These are phyloP conservation scores for Metarhizium guizhouense DNA, from an alignment of 2,329 filamentous ascomycete genomes.

Conservation along the genomic window DNA sequence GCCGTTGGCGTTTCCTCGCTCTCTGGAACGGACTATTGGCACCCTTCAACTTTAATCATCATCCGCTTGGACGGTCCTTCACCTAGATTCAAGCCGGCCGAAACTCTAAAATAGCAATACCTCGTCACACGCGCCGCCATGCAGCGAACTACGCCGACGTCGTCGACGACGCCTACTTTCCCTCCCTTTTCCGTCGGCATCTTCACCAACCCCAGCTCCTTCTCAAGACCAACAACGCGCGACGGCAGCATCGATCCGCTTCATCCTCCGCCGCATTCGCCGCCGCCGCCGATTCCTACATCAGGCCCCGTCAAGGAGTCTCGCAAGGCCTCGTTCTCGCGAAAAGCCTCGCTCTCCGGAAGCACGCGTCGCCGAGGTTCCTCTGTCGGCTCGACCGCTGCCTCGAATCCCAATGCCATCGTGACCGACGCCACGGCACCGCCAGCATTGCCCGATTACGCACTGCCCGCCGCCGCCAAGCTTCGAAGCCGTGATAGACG, in stretches of 20 bases:
- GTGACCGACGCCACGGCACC: conserved; percentile 38
- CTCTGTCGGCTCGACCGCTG: conserved; percentile 24
- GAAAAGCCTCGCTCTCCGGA: conserved; percentile 43
- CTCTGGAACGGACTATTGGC: too few relatives aligned
- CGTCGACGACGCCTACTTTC: conserved; percentile 24
- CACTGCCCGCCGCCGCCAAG: conserved; percentile 39
- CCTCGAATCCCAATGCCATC: conserved; percentile 26
- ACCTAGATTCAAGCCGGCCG: not conserved
- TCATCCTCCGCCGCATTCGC: conserved; percentile 5
- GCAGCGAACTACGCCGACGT: conserved; percentile 6
- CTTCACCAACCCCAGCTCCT: conserved; percentile 15
- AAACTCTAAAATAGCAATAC: not conserved
- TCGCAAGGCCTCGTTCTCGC: conserved; percentile 43
- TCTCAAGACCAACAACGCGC: conserved; percentile 26
- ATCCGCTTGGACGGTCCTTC: not conserved
- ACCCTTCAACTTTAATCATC: not conserved
- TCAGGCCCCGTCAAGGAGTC: conserved; percentile 24
- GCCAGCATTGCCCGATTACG: conserved; percentile 46
- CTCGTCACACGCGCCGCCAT: not conserved
- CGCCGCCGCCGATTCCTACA: not conserved
- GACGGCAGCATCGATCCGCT: conserved; percentile 19
- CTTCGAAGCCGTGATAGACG: conserved; percentile 19
- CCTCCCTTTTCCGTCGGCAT: conserved; percentile 24
- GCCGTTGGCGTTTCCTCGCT: too few relatives aligned
- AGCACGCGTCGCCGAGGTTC: conserved; percentile 32